Evolutionary conservation across 1,284 basidiomycete genomes (phyloP), one percentile per base, ranked within the genome.

Genomic region (Trichosporon faecale): DNA sequence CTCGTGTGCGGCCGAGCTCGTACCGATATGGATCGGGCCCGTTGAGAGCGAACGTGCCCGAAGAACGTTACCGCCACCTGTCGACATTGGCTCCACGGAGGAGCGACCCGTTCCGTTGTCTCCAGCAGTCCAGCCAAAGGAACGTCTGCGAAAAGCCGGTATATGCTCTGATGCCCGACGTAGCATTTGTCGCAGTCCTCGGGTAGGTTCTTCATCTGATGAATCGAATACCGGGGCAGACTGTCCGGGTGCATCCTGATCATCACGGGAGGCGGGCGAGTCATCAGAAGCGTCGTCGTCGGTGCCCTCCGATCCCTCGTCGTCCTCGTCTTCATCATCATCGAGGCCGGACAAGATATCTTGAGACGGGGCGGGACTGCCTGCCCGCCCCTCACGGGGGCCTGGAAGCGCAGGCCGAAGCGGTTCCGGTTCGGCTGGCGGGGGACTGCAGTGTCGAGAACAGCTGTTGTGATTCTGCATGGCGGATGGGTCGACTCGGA

Each of bases 321-420:
- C 89, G 8, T 90, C 88, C 60, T 90, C 88, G 0, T 89, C 67
- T 12, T 76, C 71, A n/a, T 76, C 73, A 23, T 73, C 71, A 1
- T 69, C 74, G 69, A 8, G 72, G 66, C 90, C 89, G 0, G 89
- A 84, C 25, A 60, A 27, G 16, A 31, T 31, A 18, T 60, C 55
- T 7, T 84, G 57, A 12, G 63, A 49, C 0, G 80, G 80, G 68
- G 77, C 76, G 6, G 80, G 80, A 46, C 75, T 77, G 7, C 80
- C 80, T 2, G 77, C 78, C 9, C 80, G 71, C 0, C 77, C 77
- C 4, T 76, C 68, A 2, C 80, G 71, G 0, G 79, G 80, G 3
- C 80, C 80, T 2, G 80, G 79, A 3, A 71, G 69, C 14, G 55
- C 55, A 27, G 55, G 25, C 6, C n/a, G 16, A 12, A 60, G 55